Evolutionary conservation across 352 stramenopile genomes (phyloP).

Genomic region (Globisporangium apiculatum): DNA sequence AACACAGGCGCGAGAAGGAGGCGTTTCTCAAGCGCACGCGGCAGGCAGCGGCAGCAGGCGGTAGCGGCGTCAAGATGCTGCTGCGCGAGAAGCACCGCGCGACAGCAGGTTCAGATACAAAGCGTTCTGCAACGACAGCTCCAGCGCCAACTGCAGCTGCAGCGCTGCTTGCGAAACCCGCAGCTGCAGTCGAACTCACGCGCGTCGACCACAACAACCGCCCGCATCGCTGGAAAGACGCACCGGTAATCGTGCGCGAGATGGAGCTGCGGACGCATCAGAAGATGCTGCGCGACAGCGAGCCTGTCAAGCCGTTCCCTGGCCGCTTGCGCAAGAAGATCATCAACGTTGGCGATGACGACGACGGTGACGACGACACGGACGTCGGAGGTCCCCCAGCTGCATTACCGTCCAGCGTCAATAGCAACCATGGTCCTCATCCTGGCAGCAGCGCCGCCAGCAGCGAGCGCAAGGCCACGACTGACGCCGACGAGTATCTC

Average conservation of each 20-base stretch:
- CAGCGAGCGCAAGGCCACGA: not conserved
- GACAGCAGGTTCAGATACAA: not conserved
- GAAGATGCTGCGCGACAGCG: conserved; percentile 37
- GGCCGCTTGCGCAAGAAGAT: conserved; percentile 46
- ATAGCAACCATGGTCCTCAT: too few species aligned
- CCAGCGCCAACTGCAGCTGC: not conserved
- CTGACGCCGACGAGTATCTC: conserved; percentile 54
- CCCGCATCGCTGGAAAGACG: conserved; percentile 82
- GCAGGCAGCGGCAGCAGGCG: conserved; percentile 23
- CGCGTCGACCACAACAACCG: conserved; percentile 84
- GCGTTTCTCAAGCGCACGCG: conserved; percentile 51
- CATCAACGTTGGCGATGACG: conserved; percentile 19
- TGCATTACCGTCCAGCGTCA: not conserved
- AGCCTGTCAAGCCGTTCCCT: conserved; percentile 52
- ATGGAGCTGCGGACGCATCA: conserved; percentile 53
- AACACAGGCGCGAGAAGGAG: conserved; percentile 59
- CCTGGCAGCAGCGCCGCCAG: not conserved
- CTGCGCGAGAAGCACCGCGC: conserved; percentile 2
- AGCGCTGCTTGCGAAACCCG: conserved; percentile 10
- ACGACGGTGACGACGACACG: not conserved
- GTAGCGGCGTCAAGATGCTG: conserved; percentile 18
- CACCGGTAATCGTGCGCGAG: conserved; percentile 51
- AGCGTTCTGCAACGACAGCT: too few species aligned
- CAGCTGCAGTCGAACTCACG: conserved; percentile 29
- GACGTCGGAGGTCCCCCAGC: not conserved